These are phyloP conservation scores for Aspergillus candidus DNA, from an alignment of 2,329 filamentous ascomycete genomes.

Conservation along the genomic window DNA sequence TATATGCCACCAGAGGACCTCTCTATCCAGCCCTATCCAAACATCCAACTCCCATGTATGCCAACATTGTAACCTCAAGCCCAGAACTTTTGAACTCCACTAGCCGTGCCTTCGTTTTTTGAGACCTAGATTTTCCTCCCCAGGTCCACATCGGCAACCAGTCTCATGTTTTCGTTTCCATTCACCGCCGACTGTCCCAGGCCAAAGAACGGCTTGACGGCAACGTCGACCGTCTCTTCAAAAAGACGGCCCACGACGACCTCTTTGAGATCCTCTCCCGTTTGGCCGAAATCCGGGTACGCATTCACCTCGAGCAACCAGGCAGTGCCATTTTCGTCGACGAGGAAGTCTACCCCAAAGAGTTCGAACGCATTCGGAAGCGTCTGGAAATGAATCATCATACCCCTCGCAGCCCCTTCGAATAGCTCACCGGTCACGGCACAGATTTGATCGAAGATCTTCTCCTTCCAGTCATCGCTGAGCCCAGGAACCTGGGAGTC, in stretches of 20 bases:
- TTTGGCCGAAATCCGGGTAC: constrained; percentile 94
- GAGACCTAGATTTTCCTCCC: constrained; percentile 26
- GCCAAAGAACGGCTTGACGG: constrained; percentile 63
- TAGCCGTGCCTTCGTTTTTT: too few species aligned
- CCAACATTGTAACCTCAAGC: background rate
- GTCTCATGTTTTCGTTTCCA: constrained; percentile 27
- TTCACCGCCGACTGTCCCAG: constrained; percentile 13
- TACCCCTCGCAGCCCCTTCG: constrained; percentile 74
- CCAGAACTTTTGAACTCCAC: background rate
- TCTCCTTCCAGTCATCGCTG: constrained; percentile 45
- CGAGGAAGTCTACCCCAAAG: constrained; percentile 85
- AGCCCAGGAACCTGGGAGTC: constrained; percentile 34
- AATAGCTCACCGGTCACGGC: constrained; percentile 69
- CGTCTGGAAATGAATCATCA: constrained; percentile 88
- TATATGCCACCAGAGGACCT: too few species aligned
- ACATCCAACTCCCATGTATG: too few species aligned
- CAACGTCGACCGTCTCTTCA: constrained; percentile 63
- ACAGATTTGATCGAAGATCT: constrained; percentile 70
- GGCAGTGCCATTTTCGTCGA: constrained; percentile 57
- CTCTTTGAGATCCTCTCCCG: constrained; percentile 64
- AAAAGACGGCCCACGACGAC: constrained; percentile 69
- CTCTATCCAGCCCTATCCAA: too few species aligned
- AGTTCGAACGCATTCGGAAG: constrained; percentile 84
- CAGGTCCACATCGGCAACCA: constrained; percentile 38
- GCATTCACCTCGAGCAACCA: constrained; percentile 92